Base-by-base conservation (phyloP, 2,329 filamentous ascomycete genomes). In the Hortaea sp. region DNA sequence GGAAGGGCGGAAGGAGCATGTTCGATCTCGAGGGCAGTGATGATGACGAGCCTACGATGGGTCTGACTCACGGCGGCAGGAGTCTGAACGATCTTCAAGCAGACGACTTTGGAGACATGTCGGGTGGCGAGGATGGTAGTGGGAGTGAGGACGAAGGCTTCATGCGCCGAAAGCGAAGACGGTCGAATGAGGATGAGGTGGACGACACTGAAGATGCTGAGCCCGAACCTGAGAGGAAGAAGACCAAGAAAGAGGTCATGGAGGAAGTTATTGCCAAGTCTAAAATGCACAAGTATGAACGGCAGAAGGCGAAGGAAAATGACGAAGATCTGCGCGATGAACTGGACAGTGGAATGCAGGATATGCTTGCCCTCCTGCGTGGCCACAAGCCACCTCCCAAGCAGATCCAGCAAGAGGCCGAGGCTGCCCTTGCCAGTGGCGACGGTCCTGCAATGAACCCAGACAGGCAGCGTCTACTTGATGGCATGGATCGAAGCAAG, bases 211-310 rank as follows among this genome's bases (percentile, higher is more conserved):
- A 76, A 32, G 42, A 39, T 2, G 53, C 52, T 5, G 73, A 74
- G 32, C 73, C 73, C 13, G 70, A 82, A 52, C 88, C 88, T 0
- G 84, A 90, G 57, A 78, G 84, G 49, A 95, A 95, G 66, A 98
- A 95, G 71, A 83, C 83, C 3, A 97, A 95, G 69, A 85, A 92
- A 45, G 92, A 98, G 66, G 86, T 98, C 42, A 95, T 97, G 87
- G 85, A 95, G 60, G 94, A 98, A 66, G 77, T 98, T 50, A 95
- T 98, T 55, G 87, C 89, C 50, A 98, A 98, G 68, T 97, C 90
- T 1, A 98, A 98, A 63, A 75, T 86, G 51, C 78, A 95, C 75
- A 97, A 95, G 68, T 89, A 90, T 61, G 89, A 97, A 68, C 81
- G 92, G 37, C 92, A 98, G 66, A 82, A 87, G 49, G 80, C 81